Base-by-base conservation (phyloP, 768 basidiomycete genomes). In the Leccinellum albellum region DNA sequence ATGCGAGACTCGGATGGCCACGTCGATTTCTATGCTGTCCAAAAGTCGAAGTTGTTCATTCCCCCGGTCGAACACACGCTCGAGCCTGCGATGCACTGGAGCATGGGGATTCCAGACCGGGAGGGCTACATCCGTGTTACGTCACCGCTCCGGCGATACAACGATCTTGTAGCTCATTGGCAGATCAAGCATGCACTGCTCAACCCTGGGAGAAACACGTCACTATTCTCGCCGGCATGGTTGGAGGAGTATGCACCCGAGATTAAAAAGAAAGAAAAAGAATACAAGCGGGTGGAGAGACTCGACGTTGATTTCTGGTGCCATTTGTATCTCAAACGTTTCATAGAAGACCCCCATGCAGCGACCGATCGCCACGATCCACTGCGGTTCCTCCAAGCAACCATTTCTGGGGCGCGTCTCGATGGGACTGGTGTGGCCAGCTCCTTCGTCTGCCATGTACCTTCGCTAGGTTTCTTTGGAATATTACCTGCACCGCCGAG, bases 161-260 rank as follows among this genome's bases (percentile, higher is more conserved):
- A 74, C 33, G 97, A 99, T 71, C 70, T 97, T 55, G 70, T 94
- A 13, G 74, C 76, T 10, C 97, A 98, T 73, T 99, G 94, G 93
- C 95, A 98, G 70, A 84, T 99, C 72, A 95, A 97, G 66, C 76
- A 86, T 50, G 82, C 81, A 6, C 72, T 98, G 12, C 73, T 88
- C 7, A 72, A 69, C 13, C 69, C 66, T 7, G 61, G 56, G 35
- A 70, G 76, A 6, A 56, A 55, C 47, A 65, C 68, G 2, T 74
- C 78, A 4, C 69, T 78, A 4, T 86, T 89, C 64, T 74, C 75
- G 29, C 49, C 63, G 3, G 72, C 75, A 29, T 79, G 78, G 70
- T 62, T 91, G 65, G 67, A 73, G 64, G 69, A 66, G 12, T 75
- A 82, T 54, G 76, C 72, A 9, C 61, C 71, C 2, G 67, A 79